Base-by-base conservation (phyloP, 2,329 filamentous ascomycete genomes). In the Colletotrichum coccodes region DNA sequence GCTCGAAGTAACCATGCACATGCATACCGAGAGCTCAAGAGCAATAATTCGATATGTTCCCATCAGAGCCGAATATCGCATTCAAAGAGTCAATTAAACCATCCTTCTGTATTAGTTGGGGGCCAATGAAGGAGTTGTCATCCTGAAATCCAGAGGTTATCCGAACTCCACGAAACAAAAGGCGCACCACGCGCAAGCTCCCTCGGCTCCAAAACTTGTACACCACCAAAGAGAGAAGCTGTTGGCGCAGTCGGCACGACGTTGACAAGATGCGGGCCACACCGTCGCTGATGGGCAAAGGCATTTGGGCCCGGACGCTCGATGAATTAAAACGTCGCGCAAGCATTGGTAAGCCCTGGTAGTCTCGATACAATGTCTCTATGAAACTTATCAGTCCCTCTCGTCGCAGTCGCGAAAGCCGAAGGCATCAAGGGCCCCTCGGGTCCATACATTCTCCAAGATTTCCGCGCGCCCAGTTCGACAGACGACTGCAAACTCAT, bases 401-500 rank as follows among this genome's bases (percentile, higher is more conserved):
- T 28, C 2, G 38, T 52, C 69, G 59, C 76, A 94, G 93, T 89
- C 42, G 79, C 93, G 72, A 92, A 87, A 60, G 84, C 92, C 73
- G 92, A 95, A 80, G 91, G 87, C 57, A 84, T 94, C 74, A 90
- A 89, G 72, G 86, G 86, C 30, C 88, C 92, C 28, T 85, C 84
- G 1, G 88, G 87, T 28, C 90, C 92, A 1, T 89, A 88, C 68
- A 83, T 86, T 7, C 85, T 96, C 38, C 87, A 91, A 75, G 82
- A 84, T 72, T 95, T 95, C 81, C 82, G 86, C 74, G 73, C 76
- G 21, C 76, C 82, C 47, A 81, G 83, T 26, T 82, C 83, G 4
- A 75, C 89, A 42, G 72, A 79, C 40, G 81, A 83, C 71, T 89
- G 86, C 79, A 96, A 97, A 79, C 84, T 92, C 72, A 96, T 98